Base-by-base conservation (phyloP, 75 land plant species). In the Cryptomeria japonica region DNA sequence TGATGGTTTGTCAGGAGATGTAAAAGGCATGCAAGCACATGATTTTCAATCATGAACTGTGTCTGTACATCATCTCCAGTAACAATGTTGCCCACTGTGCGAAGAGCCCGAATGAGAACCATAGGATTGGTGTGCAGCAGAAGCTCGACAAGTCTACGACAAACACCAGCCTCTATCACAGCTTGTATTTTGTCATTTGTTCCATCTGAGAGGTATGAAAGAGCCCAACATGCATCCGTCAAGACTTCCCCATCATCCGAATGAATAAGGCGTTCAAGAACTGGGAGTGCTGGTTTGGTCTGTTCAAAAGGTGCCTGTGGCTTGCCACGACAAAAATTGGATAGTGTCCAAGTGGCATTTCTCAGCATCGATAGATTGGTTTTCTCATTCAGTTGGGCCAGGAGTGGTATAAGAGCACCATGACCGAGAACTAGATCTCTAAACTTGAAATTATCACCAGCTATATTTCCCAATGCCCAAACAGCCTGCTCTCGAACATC, bases 401-500 rank as follows among this genome's bases (percentile, higher is more conserved):
- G 91, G 9, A 95, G 80, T 46, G 94, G 93, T 84, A 92, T 83
- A 76, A 95, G 80, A 19, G 95, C 97, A 75, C 94, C 94, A 91
- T 90, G 75, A n/a, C 89, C 83, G 84, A 95, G 89, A 55, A 93
- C 94, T 72, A 93, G 89, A 80, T 93, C 94, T 76, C 98, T 87
- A 88, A 93, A 96, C 68, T 86, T 91, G 3, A 95, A 94, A 61
- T 94, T 93, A 83, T 96, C 97, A 80, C 96, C 97, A 87, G 95
- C 96, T 75, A 96, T 90, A 90, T 96, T 96, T 18, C 95, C 97
- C 86, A 96, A 82, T 76, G 96, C 95, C 96, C 96, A 96, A 5
- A 95, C 94, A 79, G 95, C 99, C 97, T 97, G 97, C 84, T 96
- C 99, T 3, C 96, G 90, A 47, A 96, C 96, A 89, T 96, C 95